phyloP scores from a whole-genome alignment of 2,329 filamentous ascomycete species.

The Stemphylium vesicarium region DNA sequence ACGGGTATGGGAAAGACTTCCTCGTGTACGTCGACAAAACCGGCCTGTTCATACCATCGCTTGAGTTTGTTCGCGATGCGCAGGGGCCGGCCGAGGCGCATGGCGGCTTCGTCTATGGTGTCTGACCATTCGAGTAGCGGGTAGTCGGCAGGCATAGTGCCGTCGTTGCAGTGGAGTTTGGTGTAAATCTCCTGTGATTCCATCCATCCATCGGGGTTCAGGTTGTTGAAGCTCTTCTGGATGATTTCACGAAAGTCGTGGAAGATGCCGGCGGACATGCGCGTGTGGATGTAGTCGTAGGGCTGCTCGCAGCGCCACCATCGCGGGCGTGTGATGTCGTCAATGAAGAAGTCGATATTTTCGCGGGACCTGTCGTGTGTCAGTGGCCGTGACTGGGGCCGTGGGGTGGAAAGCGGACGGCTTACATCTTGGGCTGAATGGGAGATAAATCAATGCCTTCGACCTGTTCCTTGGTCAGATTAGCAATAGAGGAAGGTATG shows the following conservation, averaged over 20 bases:
- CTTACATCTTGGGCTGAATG: conserved; percentile 48
- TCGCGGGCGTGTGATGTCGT: conserved; percentile 67
- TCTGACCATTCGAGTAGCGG: conserved; percentile 58
- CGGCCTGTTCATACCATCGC: conserved; percentile 61
- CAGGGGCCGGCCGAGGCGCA: conserved; percentile 55
- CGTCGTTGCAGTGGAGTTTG: conserved; percentile 60
- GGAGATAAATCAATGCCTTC: conserved; percentile 52
- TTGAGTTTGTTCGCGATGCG: conserved; percentile 62
- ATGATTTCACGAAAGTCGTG: conserved; percentile 64
- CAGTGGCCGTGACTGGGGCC: not conserved
- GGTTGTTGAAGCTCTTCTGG: conserved; percentile 57
- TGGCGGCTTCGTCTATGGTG: conserved; percentile 53
- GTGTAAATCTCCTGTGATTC: conserved; percentile 53
- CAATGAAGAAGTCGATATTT: conserved; percentile 77
- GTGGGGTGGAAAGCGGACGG: not conserved
- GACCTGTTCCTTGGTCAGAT: conserved; percentile 39
- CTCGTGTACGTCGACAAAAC: conserved; percentile 64
- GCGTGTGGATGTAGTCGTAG: conserved; percentile 67
- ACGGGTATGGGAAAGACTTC: conserved; percentile 60
- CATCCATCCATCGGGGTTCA: conserved; percentile 63
- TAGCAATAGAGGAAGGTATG: not conserved
- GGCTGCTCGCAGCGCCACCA: conserved; percentile 59
- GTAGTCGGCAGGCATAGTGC: conserved; percentile 58
- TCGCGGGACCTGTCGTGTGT: conserved; percentile 59
- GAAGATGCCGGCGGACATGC: conserved; percentile 64